Evolutionary conservation across 257 asterid genomes (phyloP).

Genomic region (Primulina eburnea): DNA sequence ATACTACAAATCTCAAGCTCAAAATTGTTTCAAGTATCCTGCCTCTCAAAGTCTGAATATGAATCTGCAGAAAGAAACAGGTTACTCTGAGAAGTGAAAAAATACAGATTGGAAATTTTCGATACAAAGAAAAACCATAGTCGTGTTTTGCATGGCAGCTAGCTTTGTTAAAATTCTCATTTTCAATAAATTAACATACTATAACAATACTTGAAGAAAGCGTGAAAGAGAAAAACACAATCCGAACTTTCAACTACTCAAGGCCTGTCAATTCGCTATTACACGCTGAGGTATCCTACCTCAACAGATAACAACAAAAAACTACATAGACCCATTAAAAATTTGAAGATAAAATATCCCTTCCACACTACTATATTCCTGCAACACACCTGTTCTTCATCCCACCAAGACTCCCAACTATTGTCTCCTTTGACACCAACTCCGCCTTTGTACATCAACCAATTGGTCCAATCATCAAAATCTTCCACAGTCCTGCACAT

Average conservation of each 20-base stretch:
- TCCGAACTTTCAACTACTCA: slow-evolving; percentile 1
- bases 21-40: slow-evolving; percentile 91
- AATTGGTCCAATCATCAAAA: slow-evolving; percentile 97
- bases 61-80: slow-evolving; percentile 54
- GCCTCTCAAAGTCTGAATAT: slow-evolving; percentile 92
- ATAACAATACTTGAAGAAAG: not conserved
- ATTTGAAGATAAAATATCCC: not conserved
- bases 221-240: not conserved
- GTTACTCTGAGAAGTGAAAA: not conserved
- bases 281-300: not conserved
- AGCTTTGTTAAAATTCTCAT: not conserved
- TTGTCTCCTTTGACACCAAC: slow-evolving; percentile 91
- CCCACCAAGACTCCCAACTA: slow-evolving; percentile 99
- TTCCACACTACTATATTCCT: slow-evolving; percentile 4
- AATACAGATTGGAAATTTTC: slow-evolving; percentile 1
- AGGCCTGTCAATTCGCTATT: slow-evolving; percentile 1
- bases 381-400: slow-evolving; percentile 84
- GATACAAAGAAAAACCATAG: not conserved
- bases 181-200: not conserved
- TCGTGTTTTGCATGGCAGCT: not conserved
- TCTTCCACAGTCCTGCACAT: slow-evolving; percentile 88
- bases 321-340: not conserved
- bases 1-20: slow-evolving; percentile 86
- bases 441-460: slow-evolving; percentile 98
- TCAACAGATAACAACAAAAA: slow-evolving; percentile 2